Percentiles rank a stretch among this genome's conserved stretches.
Evolutionary conservation across 768 basidiomycete species (phyloP).

Genomic region (Lactifluus piperatus): DNA sequence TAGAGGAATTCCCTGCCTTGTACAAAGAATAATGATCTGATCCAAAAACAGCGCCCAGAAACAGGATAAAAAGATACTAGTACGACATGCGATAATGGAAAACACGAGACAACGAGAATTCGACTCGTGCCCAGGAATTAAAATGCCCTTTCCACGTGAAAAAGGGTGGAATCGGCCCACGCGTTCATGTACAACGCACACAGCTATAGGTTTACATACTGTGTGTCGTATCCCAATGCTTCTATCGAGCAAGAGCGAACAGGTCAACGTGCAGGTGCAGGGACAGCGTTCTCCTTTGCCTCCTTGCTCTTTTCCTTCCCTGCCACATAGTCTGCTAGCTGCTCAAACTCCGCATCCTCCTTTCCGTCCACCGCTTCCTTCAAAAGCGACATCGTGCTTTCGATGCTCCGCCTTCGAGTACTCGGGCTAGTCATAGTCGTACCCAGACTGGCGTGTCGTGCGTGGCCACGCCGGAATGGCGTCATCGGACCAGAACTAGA

Average conservation of each 20-base stretch:
- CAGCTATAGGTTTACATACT: background rate
- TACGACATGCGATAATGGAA: background rate
- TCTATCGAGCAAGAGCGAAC: background rate
- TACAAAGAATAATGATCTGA: background rate
- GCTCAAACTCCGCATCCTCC: conserved; percentile 30
- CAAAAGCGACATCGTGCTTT: conserved; percentile 93
- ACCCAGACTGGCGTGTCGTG: conserved; percentile 75
- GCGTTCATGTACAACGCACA: background rate
- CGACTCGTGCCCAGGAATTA: background rate
- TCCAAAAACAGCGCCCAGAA: background rate
- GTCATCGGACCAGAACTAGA: conserved; percentile 23
- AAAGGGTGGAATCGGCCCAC: background rate
- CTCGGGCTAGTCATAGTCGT: conserved; percentile 95
- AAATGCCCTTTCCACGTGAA: background rate
- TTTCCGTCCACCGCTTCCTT: conserved; percentile 86
- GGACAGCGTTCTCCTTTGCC: conserved; percentile 17
- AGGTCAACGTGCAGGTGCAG: conserved; percentile 17
- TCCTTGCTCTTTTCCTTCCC: conserved; percentile 13
- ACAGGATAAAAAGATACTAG: background rate
- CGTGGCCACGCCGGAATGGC: conserved; percentile 64
- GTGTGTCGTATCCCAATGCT: background rate
- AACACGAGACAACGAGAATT: background rate
- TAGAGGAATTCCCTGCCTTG: background rate
- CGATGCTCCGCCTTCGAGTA: conserved; percentile 82
- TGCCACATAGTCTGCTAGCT: conserved; percentile 23